Conservation (phyloP, 768 basidiomycete genomes). For the Hemileccinum rubropunctum region DNA sequence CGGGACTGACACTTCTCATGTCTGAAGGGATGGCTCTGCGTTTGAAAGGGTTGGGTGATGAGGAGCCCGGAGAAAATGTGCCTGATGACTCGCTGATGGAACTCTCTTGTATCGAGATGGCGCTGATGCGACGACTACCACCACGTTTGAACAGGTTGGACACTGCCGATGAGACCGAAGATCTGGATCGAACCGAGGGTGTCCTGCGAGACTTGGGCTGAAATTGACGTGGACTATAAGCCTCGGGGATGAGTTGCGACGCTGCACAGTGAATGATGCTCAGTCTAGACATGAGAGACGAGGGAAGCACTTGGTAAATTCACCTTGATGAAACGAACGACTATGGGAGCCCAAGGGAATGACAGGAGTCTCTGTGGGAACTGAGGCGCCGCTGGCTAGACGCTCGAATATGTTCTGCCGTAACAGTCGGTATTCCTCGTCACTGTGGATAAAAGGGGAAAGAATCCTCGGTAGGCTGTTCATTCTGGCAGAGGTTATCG, state of each 20-base stretch:
- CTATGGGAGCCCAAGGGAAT: constrained; percentile 49
- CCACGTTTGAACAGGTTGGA: constrained; percentile 52
- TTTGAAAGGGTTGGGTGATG: constrained; percentile 34
- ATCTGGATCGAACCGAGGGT: constrained; percentile 51
- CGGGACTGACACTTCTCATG: constrained; percentile 30
- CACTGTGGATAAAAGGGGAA: constrained; percentile 41
- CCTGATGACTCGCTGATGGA: constrained; percentile 45
- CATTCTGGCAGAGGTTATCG: neutral
- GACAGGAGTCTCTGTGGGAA: constrained; percentile 62
- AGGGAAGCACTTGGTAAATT: neutral
- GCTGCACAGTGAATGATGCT: constrained; percentile 9
- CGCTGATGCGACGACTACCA: constrained; percentile 32
- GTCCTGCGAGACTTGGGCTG: constrained; percentile 39
- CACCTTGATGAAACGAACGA: constrained; percentile 22
- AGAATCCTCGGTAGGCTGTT: neutral
- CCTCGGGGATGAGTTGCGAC: constrained; percentile 15
- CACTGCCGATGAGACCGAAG: constrained; percentile 51
- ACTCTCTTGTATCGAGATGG: constrained; percentile 42
- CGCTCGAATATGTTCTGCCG: constrained; percentile 85
- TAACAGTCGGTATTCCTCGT: constrained; percentile 82
- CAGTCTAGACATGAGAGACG: constrained; percentile 3
- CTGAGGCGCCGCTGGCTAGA: constrained; percentile 53
- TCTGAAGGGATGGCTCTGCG: constrained; percentile 45
- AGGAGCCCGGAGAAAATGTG: constrained; percentile 31
- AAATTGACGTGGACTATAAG: constrained; percentile 30